phyloP scores from a whole-genome alignment of 2,329 filamentous ascomycete species.

The Plectosphaerella sp. region DNA sequence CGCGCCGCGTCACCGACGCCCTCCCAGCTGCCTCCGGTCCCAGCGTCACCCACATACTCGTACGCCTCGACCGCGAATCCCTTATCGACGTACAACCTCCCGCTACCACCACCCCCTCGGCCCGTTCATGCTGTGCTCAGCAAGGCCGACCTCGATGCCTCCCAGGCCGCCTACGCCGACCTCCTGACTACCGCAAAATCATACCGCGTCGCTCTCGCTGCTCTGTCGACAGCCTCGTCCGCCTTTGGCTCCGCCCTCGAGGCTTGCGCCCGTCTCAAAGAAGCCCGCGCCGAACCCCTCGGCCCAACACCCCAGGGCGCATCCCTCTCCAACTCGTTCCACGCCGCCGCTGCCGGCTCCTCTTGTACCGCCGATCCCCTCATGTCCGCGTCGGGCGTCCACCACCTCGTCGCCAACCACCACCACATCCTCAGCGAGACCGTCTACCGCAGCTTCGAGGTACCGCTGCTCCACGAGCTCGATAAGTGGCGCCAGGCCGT shows the following conservation, averaged over 20 bases:
- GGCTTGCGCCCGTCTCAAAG: conserved; percentile 63
- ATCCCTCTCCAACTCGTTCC: conserved; percentile 43
- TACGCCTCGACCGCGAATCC: conserved; percentile 59
- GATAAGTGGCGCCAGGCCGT: conserved; percentile 61
- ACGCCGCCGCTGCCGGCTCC: conserved; percentile 29
- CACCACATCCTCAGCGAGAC: conserved; percentile 67
- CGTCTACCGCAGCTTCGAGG: conserved; percentile 64
- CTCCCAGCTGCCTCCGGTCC: conserved; percentile 56
- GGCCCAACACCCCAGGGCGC: conserved; percentile 27
- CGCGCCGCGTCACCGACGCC: conserved; percentile 44
- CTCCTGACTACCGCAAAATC: conserved; percentile 58
- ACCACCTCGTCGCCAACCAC: conserved; percentile 66
- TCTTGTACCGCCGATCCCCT: conserved; percentile 60
- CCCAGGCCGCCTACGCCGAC: conserved; percentile 58
- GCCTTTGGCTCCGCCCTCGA: conserved; percentile 62
- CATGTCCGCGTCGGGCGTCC: conserved; percentile 58
- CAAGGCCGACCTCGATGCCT: conserved; percentile 58
- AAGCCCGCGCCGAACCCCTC: conserved; percentile 57
- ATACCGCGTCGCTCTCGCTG: conserved; percentile 58
- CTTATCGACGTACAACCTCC: conserved; percentile 53
- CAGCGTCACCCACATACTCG: conserved; percentile 59
- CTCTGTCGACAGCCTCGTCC: conserved; percentile 57
- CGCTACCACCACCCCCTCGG: conserved; percentile 55
- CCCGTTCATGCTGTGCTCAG: conserved; percentile 56
- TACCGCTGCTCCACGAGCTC: conserved; percentile 64